Base-by-base conservation (phyloP, 2,329 filamentous ascomycete genomes). In the Scedosporium dehoogii region DNA sequence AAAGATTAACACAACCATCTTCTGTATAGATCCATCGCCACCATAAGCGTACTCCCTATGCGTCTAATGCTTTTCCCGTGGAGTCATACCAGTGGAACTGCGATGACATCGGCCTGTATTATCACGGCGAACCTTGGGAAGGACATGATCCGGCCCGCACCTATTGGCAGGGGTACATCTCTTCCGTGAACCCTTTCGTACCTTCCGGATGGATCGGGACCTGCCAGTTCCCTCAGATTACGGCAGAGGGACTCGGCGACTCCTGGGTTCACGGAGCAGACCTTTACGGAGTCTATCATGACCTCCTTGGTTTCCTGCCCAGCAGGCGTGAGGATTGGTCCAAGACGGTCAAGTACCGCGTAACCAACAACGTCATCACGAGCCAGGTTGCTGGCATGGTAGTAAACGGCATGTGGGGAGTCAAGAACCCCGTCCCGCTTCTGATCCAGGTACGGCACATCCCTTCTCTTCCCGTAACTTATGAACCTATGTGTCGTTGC, bases 201-300 rank as follows among this genome's bases (percentile, higher is more conserved):
- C 81, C 85, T 0, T 70, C 79, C 1, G 89, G 89, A 2, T 92
- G 89, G 78, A 81, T 85, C 48, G 89, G 89, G 2, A 86, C 83
- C 12, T 94, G 91, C 67, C 85, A 89, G 67, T 94, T 93, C 70
- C 91, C 90, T 0, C 91, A 94, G 72, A 89, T 94, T 68, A 92
- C 89, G 0, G 75, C 81, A 1, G 81, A 75, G 18, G 90, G 91
- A 0, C 78, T 94, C 0, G 83, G 87, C 58, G 90, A 94, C 73
- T 88, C 87, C 14, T 88, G 83, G 78, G 81, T 86, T 65, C 91
- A 94, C 72, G 90, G 91, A 9, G 79, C 77, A n/a, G 90, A 94
- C 70, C 74, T 94, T 0, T 91, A 85, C 69, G 82, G 75, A n/a
- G 89, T 93, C 7, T 94, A 96, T 70, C 83, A 87, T 68, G 82